Conservation (phyloP, 1,284 basidiomycete genomes). For the Tylopilus sp. region DNA sequence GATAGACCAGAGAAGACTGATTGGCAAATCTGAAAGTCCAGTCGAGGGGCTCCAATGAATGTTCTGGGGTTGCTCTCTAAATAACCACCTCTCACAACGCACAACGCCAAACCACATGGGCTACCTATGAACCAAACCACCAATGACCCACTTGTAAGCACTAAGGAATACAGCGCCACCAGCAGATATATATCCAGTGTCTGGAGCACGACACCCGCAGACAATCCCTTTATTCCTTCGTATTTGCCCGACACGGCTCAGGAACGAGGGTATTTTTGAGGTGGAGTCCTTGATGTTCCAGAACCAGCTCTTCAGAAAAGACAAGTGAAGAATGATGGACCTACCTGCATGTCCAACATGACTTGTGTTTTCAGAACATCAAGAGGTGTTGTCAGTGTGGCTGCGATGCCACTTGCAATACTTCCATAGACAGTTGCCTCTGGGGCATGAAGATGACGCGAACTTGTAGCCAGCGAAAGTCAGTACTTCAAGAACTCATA, state of each 20-base stretch:
- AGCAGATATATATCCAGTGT: conserved; percentile 94
- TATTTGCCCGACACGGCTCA: conserved; percentile 68
- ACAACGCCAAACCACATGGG: neutral
- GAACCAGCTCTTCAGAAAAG: neutral
- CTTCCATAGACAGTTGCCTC: conserved; percentile 93
- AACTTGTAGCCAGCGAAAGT: conserved; percentile 57
- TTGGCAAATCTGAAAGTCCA: neutral
- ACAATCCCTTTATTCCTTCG: conserved; percentile 82
- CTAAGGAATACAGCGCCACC: conserved; percentile 97
- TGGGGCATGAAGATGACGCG: conserved; percentile 71
- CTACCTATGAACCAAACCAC: conserved; percentile 29
- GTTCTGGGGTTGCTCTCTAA: neutral
- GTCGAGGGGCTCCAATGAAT: neutral
- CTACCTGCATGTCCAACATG: conserved; percentile 88
- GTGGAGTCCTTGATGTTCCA: conserved; percentile 52
- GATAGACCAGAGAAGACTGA: neutral
- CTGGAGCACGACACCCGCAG: conserved; percentile 87
- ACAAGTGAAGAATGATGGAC: conserved; percentile 34
- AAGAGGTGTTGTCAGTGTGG: conserved; percentile 90
- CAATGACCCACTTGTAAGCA: conserved; percentile 80
- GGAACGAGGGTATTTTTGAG: conserved; percentile 60
- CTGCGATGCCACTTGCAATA: conserved; percentile 89
- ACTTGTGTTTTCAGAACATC: conserved; percentile 97
- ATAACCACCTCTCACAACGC: neutral
- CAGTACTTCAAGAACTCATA: conserved; percentile 88